These are phyloP conservation scores for Acaromyces ingoldii DNA, from an alignment of 1,284 basidiomycete species.

Conservation along the genomic window DNA sequence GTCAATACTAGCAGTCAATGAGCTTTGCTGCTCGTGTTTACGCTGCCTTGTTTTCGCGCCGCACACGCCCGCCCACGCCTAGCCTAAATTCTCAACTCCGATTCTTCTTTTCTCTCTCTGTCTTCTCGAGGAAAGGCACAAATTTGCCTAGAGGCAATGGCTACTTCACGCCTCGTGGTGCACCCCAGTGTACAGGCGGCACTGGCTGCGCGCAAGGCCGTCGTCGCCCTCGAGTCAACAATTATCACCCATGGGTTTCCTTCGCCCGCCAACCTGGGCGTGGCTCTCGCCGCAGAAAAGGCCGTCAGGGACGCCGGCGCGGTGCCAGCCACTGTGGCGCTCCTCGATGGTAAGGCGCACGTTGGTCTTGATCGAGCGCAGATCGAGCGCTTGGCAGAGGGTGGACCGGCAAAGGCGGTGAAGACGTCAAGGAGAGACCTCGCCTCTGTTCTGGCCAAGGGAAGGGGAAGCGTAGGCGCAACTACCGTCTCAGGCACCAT, in stretches of 20 bases:
- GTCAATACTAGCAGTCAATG: too few relatives aligned
- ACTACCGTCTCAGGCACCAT: constrained; percentile 83
- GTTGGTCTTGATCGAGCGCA: constrained; percentile 70
- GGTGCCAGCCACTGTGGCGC: constrained; percentile 82
- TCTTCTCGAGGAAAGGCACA: too few relatives aligned
- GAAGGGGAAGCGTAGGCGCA: constrained; percentile 65
- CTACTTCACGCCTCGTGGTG: too few relatives aligned
- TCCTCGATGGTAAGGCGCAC: constrained; percentile 77
- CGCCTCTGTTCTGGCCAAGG: constrained; percentile 66
- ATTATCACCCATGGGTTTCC: constrained; percentile 76
- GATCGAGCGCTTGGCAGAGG: constrained; percentile 65
- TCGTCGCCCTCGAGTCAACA: constrained; percentile 65
- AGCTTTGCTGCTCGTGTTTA: too few relatives aligned
- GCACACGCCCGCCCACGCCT: too few relatives aligned
- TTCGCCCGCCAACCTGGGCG: constrained; percentile 68
- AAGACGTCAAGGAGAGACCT: constrained; percentile 88
- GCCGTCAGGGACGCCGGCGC: constrained; percentile 73
- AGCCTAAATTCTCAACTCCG: too few relatives aligned
- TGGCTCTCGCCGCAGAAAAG: constrained; percentile 68
- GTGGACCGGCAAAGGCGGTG: constrained; percentile 47
- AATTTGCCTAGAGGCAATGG: too few relatives aligned
- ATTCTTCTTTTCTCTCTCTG: too few relatives aligned
- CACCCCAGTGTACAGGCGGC: not conserved
- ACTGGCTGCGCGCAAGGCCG: not conserved
- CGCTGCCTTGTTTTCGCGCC: too few relatives aligned